Conservation (phyloP, 257 asterid genomes). For the Buddleja alternifolia region DNA sequence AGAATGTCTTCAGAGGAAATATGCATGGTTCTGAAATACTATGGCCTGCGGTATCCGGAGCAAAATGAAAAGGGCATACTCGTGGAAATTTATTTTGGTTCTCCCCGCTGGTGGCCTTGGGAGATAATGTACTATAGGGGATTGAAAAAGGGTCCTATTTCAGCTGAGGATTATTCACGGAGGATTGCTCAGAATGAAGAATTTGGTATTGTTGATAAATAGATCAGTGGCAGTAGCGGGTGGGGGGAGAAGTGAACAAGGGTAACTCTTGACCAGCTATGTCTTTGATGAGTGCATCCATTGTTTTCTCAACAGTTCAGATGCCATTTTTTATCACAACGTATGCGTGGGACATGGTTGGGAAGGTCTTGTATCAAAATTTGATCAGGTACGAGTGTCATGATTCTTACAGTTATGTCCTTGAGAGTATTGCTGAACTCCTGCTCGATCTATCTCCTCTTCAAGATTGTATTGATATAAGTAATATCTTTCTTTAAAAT, state of each 20-base stretch:
- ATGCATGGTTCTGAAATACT: conserved; percentile 41
- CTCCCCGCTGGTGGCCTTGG: conserved; percentile 78
- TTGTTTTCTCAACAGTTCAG: neutral
- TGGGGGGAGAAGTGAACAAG: conserved; percentile 52
- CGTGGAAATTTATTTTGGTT: conserved; percentile 58
- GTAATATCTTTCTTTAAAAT: no score
- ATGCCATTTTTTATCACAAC: no score
- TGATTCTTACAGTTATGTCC: no score
- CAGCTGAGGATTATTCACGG: conserved; percentile 49
- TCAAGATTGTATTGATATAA: no score
- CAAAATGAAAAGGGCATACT: conserved; percentile 40
- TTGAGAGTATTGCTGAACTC: no score
- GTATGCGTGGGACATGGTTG: no score
- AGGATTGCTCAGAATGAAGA: conserved; percentile 55
- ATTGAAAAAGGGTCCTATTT: conserved; percentile 51
- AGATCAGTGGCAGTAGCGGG: conserved; percentile 62
- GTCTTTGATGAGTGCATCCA: neutral
- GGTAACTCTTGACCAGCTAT: conserved; percentile 30
- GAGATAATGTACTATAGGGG: conserved; percentile 56
- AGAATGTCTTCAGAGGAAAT: conserved; percentile 51
- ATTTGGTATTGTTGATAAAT: conserved; percentile 58
- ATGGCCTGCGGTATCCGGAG: conserved; percentile 42
- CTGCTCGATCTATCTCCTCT: no score
- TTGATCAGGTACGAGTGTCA: no score
- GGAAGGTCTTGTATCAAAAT: no score